These are phyloP conservation scores for Phanerodontia chrysosporium DNA, from an alignment of 768 basidiomycete genomes.

Conservation along the genomic window DNA sequence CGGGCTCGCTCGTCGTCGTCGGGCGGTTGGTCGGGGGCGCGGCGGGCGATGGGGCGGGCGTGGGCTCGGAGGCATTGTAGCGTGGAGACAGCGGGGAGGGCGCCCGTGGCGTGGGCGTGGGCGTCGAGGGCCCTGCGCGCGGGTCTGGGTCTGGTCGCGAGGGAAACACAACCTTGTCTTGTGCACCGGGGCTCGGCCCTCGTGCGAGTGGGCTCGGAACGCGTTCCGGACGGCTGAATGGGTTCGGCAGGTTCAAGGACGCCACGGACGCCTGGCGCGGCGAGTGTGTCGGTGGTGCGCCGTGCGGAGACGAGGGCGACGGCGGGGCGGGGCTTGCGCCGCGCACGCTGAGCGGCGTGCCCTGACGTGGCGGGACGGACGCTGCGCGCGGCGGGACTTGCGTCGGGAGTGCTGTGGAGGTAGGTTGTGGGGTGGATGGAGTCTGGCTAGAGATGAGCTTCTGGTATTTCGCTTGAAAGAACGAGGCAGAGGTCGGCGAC, in stretches of 20 bases:
- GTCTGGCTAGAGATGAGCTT: conserved; percentile 31
- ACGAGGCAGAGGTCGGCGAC: conserved; percentile 39
- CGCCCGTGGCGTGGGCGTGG: not conserved
- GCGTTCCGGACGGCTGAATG: conserved; percentile 18
- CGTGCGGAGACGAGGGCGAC: not conserved
- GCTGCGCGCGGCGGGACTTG: not conserved
- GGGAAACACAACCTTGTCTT: conserved; percentile 17
- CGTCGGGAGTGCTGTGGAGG: not conserved
- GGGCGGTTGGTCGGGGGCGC: conserved; percentile 13
- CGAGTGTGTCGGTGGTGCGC: conserved; percentile 9
- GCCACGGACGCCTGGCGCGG: conserved; percentile 21
- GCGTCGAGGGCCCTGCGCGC: conserved; percentile 13
- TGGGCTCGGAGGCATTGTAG: conserved; percentile 6
- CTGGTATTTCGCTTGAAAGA: conserved; percentile 49
- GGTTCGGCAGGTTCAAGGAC: conserved; percentile 12
- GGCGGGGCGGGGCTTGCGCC: conserved; percentile 3
- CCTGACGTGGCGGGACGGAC: conserved; percentile 16
- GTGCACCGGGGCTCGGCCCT: conserved; percentile 3
- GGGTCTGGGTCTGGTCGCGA: not conserved
- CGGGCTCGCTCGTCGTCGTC: conserved; percentile 14
- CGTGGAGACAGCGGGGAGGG: conserved; percentile 8
- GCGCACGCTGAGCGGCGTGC: conserved; percentile 10
- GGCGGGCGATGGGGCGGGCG: conserved; percentile 7
- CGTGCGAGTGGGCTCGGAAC: conserved; percentile 15
- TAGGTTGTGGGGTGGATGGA: conserved; percentile 10